These are phyloP conservation scores for Millerozyma acaciae DNA, from an alignment of 805 yeast species.

Conservation along the genomic window DNA sequence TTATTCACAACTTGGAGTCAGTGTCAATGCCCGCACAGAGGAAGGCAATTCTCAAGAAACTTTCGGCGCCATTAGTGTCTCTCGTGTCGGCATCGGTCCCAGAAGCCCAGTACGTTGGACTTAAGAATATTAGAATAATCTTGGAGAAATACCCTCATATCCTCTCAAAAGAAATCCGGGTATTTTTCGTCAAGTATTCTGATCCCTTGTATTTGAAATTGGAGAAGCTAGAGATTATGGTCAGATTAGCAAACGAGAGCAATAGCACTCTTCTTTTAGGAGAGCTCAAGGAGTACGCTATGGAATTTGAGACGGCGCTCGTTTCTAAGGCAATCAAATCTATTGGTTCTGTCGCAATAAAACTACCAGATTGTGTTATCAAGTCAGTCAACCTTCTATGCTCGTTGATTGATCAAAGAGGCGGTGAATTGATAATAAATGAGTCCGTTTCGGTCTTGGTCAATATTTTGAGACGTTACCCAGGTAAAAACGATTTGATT, in stretches of 20 bases:
- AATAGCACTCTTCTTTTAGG: slow-evolving; percentile 59
- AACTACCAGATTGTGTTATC: slow-evolving; percentile 48
- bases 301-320: slow-evolving; percentile 81
- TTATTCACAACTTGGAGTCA: slow-evolving; percentile 61
- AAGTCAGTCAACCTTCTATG: slow-evolving; percentile 60
- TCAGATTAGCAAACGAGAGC: slow-evolving; percentile 59
- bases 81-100: slow-evolving; percentile 78
- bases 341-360: slow-evolving; percentile 69
- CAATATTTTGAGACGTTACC: slow-evolving; percentile 64
- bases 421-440: slow-evolving; percentile 56
- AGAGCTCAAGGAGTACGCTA: slow-evolving; percentile 74
- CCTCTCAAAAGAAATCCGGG: slow-evolving; percentile 74
- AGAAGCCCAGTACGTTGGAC: slow-evolving; percentile 90
- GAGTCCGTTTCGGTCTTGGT: slow-evolving; percentile 61
- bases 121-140: slow-evolving; percentile 85
- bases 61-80: slow-evolving; percentile 84
- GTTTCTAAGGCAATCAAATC: slow-evolving; percentile 64
- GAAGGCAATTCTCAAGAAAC: slow-evolving; percentile 54
- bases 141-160: slow-evolving; percentile 84
- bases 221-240: slow-evolving; percentile 72
- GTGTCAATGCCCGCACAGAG: slow-evolving; percentile 40
- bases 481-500: slow-evolving; percentile 45
- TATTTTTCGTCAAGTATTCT: slow-evolving; percentile 84
- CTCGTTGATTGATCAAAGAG: slow-evolving; percentile 59
- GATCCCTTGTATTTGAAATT: slow-evolving; percentile 76